These are phyloP conservation scores for Euptelea pleiosperma DNA, from an alignment of 164 flowering plant genomes.

Conservation along the genomic window DNA sequence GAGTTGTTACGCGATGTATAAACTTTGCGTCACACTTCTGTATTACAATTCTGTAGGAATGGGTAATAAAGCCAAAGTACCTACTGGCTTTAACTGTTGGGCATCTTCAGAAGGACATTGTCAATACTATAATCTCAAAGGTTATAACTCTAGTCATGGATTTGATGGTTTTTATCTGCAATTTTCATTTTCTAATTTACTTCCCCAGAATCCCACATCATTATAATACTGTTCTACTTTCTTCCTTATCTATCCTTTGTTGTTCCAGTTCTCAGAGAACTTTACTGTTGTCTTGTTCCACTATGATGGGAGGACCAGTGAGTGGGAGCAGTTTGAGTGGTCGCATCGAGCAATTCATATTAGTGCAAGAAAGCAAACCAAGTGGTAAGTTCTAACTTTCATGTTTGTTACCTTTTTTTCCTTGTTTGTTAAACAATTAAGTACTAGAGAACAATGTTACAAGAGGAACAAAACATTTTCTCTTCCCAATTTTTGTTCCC, in stretches of 20 bases:
- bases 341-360: slow-evolving; percentile 31
- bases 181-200: not conserved
- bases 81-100: slow-evolving; percentile 24
- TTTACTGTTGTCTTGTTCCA: slow-evolving; percentile 29
- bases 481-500: too few relatives aligned
- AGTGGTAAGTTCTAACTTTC: slow-evolving; percentile 24
- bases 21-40: too few relatives aligned
- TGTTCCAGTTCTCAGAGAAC: slow-evolving; percentile 28
- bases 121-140: slow-evolving; percentile 19
- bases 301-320: slow-evolving; percentile 31
- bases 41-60: slow-evolving; percentile 16
- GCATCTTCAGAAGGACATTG: slow-evolving; percentile 15
- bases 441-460: too few relatives aligned
- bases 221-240: too few relatives aligned
- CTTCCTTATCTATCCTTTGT: too few relatives aligned
- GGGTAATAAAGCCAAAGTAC: slow-evolving; percentile 18
- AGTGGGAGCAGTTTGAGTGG: slow-evolving; percentile 38
- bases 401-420: too few relatives aligned
- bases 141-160: not conserved
- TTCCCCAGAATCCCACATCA: too few relatives aligned
- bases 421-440: too few relatives aligned
- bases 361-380: slow-evolving; percentile 26
- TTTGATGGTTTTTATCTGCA: not conserved
- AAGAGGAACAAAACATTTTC: too few relatives aligned
- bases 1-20: too few relatives aligned